Conservation (phyloP, 768 basidiomycete species). For the Lactarius deliciosus region DNA sequence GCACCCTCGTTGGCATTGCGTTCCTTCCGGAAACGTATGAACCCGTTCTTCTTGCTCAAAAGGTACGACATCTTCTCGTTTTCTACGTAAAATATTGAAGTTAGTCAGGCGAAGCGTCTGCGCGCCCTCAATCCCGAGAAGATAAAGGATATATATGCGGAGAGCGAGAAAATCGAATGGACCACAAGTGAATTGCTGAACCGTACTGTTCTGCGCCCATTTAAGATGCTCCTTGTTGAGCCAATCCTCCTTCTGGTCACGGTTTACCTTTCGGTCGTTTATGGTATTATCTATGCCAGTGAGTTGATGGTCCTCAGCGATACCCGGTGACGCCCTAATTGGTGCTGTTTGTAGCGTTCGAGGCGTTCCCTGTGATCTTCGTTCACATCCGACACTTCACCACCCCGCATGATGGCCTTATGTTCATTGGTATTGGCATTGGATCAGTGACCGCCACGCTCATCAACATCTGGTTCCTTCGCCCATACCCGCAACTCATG, state of each 20-base stretch:
- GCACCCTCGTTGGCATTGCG: slow-evolving; percentile 19
- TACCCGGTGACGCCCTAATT: background rate
- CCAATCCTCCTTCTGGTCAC: slow-evolving; percentile 26
- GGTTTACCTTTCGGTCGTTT: slow-evolving; percentile 26
- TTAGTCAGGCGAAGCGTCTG: slow-evolving; percentile 8
- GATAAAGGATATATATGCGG: slow-evolving; percentile 2
- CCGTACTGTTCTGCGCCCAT: slow-evolving; percentile 35
- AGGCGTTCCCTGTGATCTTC: slow-evolving; percentile 22
- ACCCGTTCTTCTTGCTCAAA: slow-evolving; percentile 20
- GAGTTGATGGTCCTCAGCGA: background rate
- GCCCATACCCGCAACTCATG: slow-evolving; percentile 5
- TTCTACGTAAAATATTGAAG: background rate
- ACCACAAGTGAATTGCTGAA: slow-evolving; percentile 28
- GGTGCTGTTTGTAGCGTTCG: slow-evolving; percentile 5
- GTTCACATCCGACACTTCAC: slow-evolving; percentile 2
- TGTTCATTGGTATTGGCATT: slow-evolving; percentile 20
- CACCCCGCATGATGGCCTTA: slow-evolving; percentile 3
- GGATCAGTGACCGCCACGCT: background rate
- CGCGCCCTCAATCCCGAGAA: slow-evolving; percentile 7
- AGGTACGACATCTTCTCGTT: slow-evolving; percentile 6
- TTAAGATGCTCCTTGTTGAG: slow-evolving; percentile 38
- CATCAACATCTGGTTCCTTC: slow-evolving; percentile 2
- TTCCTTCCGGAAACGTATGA: slow-evolving; percentile 32
- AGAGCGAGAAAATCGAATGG: slow-evolving; percentile 9
- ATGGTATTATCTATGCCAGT: slow-evolving; percentile 24